Conservation (phyloP, 2,329 filamentous ascomycete species). For the Sarocladiaceae sp. region DNA sequence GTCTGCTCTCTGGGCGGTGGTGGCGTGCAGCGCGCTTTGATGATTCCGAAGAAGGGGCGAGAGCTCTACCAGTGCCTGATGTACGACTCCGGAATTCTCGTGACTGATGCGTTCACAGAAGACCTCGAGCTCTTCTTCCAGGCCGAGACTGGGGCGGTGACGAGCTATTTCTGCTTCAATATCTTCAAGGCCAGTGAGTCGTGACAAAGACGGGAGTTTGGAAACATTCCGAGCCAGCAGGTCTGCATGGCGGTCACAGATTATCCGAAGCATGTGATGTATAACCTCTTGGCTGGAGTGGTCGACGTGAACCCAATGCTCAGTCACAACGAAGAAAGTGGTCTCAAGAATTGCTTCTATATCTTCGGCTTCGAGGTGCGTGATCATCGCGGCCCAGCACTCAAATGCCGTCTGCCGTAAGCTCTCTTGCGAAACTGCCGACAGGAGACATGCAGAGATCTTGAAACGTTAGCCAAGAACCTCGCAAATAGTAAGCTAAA, state of each 20-base stretch:
- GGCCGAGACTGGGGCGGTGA: conserved; percentile 48
- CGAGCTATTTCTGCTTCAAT: conserved; percentile 62
- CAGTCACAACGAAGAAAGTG: conserved; percentile 81
- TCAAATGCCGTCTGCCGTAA: conserved; percentile 76
- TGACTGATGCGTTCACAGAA: conserved; percentile 73
- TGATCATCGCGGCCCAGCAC: conserved; percentile 79
- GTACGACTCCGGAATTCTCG: conserved; percentile 81
- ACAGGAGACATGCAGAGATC: conserved; percentile 90
- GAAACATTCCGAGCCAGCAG: conserved; percentile 52
- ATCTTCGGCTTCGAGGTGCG: conserved; percentile 71
- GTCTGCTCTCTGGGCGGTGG: conserved; percentile 77
- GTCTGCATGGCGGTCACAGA: conserved; percentile 20
- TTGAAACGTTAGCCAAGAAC: conserved; percentile 26
- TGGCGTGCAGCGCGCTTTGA: conserved; percentile 75
- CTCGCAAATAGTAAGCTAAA: neutral
- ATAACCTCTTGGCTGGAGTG: conserved; percentile 55
- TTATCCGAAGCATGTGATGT: conserved; percentile 60
- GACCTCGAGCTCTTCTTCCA: conserved; percentile 60
- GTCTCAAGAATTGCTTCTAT: conserved; percentile 78
- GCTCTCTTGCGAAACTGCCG: conserved; percentile 69
- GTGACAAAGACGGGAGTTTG: conserved; percentile 72
- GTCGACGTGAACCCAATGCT: conserved; percentile 71
- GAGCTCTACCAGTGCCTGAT: conserved; percentile 76
- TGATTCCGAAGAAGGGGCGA: conserved; percentile 66
- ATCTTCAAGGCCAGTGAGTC: conserved; percentile 64